These are phyloP conservation scores for Talaromyces rugulosus DNA, from an alignment of 2,329 filamentous ascomycete species.

Conservation along the genomic window DNA sequence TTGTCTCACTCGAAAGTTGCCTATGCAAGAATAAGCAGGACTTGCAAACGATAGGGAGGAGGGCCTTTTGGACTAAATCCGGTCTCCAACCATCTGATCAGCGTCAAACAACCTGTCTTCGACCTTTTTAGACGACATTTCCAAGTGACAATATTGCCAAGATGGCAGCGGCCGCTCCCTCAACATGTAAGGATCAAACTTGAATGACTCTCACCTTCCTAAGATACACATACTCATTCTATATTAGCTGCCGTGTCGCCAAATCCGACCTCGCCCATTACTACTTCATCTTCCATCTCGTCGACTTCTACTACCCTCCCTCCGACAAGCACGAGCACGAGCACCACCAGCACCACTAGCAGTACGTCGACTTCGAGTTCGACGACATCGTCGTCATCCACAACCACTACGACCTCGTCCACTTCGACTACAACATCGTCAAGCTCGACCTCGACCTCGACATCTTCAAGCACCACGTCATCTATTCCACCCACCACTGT, in stretches of 20 bases:
- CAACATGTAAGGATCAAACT: not conserved
- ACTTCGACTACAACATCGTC: constrained; percentile 5
- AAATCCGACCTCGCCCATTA: constrained; percentile 5
- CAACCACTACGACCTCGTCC: constrained; percentile 14
- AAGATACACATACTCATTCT: not conserved
- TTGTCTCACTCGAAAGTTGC: not conserved
- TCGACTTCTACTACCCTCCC: constrained; percentile 5
- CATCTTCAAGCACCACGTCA: constrained; percentile 2
- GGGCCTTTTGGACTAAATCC: not conserved
- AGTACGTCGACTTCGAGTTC: constrained; percentile 4
- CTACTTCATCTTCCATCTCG: constrained; percentile 7
- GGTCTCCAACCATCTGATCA: not conserved
- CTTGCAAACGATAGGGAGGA: not conserved
- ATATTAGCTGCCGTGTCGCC: not conserved
- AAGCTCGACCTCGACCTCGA: not conserved
- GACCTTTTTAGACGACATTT: not conserved
- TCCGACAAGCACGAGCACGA: not conserved
- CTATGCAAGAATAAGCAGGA: not conserved
- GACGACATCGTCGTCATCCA: constrained; percentile 9
- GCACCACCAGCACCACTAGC: not conserved
- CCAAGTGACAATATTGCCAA: not conserved
- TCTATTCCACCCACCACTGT: not conserved
- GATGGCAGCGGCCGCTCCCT: constrained; percentile 2
- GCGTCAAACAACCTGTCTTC: not conserved
- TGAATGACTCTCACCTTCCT: not conserved